These are phyloP conservation scores for Chernovozyma aurita DNA, from an alignment of 1,139 yeast genomes.

Conservation along the genomic window DNA sequence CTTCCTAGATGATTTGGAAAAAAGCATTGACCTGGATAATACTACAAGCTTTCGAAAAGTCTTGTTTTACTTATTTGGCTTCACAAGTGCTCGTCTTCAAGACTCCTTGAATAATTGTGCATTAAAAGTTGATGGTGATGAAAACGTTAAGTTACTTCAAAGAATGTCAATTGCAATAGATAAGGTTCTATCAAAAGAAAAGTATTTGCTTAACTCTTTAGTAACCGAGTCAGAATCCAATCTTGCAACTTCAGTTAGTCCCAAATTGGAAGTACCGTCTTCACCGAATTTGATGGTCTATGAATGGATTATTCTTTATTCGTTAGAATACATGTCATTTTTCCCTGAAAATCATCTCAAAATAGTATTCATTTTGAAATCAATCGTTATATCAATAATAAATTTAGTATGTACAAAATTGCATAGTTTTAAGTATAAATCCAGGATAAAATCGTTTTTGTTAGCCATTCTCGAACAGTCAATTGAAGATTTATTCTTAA, in stretches of 20 bases:
- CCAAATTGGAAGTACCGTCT: background rate
- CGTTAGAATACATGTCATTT: slow-evolving; percentile 21
- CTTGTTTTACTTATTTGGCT: slow-evolving; percentile 29
- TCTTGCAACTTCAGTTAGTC: background rate
- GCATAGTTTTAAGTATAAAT: slow-evolving; percentile 23
- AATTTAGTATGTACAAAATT: slow-evolving; percentile 27
- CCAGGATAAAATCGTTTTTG: slow-evolving; percentile 14
- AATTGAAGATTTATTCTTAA: slow-evolving; percentile 10
- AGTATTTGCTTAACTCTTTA: slow-evolving; percentile 21
- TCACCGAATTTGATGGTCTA: slow-evolving; percentile 14
- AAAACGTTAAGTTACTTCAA: slow-evolving; percentile 12
- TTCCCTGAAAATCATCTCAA: slow-evolving; percentile 10
- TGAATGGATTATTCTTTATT: slow-evolving; percentile 31
- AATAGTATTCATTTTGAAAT: slow-evolving; percentile 22
- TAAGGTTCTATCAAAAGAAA: slow-evolving; percentile 25
- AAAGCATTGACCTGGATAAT: slow-evolving; percentile 24
- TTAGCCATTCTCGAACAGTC: slow-evolving; percentile 12
- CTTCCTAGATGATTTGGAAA: slow-evolving; percentile 35
- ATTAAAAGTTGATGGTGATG: too few relatives aligned
- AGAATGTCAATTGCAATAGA: slow-evolving; percentile 25
- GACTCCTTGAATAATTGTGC: too few relatives aligned
- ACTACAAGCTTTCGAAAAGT: slow-evolving; percentile 34
- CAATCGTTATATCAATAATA: slow-evolving; percentile 28
- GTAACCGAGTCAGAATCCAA: slow-evolving; percentile 9
- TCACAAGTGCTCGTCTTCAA: slow-evolving; percentile 22